Evolutionary conservation across 495 filamentous ascomycete genomes (phyloP).

Genomic region (Neurospora terricola): DNA sequence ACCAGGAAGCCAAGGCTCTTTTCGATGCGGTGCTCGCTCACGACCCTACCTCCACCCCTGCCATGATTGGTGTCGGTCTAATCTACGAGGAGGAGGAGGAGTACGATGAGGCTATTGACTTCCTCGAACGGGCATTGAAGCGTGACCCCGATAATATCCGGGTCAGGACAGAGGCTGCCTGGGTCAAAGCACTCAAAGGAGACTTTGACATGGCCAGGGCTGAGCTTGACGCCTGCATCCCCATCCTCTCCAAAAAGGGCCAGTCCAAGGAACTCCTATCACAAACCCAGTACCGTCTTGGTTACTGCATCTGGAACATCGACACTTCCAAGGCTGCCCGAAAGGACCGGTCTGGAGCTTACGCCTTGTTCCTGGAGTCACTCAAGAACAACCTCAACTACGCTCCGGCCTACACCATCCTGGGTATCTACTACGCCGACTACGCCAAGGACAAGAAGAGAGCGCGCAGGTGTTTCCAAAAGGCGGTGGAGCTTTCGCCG

Average conservation of each 20-base stretch:
- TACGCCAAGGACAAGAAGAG: constrained; percentile 78
- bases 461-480: constrained; percentile 86
- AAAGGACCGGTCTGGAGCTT: constrained; percentile 63
- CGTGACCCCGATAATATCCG: constrained; percentile 62
- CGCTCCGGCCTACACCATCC: constrained; percentile 84
- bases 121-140: constrained; percentile 61
- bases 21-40: constrained; percentile 71
- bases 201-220: constrained; percentile 52
- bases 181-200: constrained; percentile 80
- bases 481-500: constrained; percentile 87
- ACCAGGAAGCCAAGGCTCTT: constrained; percentile 70
- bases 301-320: constrained; percentile 78
- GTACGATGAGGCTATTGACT: constrained; percentile 65
- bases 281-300: constrained; percentile 79
- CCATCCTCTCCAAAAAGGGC: constrained; percentile 38
- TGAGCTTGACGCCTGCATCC: constrained; percentile 62
- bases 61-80: constrained; percentile 79
- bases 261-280: constrained; percentile 61
- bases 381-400: constrained; percentile 82
- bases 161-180: constrained; percentile 73
- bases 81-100: constrained; percentile 90
- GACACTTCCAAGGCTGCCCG: constrained; percentile 60
- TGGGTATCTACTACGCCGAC: constrained; percentile 92
- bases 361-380: constrained; percentile 71
- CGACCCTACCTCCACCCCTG: constrained; percentile 61